Percentiles rank a stretch among this genome's conserved stretches.
These are phyloP conservation scores for Gorgonomyces haynaldii DNA, from an alignment of 192 early-diverging fungal genomes.

Conservation along the genomic window DNA sequence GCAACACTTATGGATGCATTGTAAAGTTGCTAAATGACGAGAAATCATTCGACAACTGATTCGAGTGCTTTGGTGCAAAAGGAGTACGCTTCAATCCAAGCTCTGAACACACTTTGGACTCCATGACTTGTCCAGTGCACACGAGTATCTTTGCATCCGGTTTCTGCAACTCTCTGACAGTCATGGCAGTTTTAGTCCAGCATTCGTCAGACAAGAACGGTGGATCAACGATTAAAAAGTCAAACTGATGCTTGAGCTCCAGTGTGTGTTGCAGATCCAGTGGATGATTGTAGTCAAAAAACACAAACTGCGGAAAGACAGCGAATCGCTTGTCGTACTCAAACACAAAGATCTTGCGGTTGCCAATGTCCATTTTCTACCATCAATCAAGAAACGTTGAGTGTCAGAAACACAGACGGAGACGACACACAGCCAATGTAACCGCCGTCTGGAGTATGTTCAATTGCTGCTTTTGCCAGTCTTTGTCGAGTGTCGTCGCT, in stretches of 20 bases:
- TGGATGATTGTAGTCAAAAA: slow-evolving; percentile 66
- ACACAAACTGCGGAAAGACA: slow-evolving; percentile 55
- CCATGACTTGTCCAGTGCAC: slow-evolving; percentile 53
- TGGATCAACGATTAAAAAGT: slow-evolving; percentile 66
- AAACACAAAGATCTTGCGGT: slow-evolving; percentile 33
- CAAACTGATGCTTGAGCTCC: slow-evolving; percentile 25
- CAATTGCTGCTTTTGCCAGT: slow-evolving; percentile 34
- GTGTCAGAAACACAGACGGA: slow-evolving; percentile 51
- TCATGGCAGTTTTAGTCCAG: slow-evolving; percentile 52
- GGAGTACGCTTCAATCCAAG: slow-evolving; percentile 40
- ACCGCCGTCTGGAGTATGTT: slow-evolving; percentile 24
- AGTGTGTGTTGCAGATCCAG: slow-evolving; percentile 22
- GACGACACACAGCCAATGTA: slow-evolving; percentile 47
- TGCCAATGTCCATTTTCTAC: slow-evolving; percentile 8
- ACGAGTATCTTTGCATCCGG: slow-evolving; percentile 35
- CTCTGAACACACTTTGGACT: slow-evolving; percentile 29
- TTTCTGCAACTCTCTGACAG: slow-evolving; percentile 26
- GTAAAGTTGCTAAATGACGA: slow-evolving; percentile 59
- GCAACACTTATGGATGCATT: no score
- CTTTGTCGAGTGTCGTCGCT: slow-evolving; percentile 33
- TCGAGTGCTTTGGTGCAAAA: slow-evolving; percentile 53
- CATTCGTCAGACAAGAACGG: slow-evolving; percentile 72
- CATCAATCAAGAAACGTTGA: slow-evolving; percentile 34
- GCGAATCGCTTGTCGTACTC: slow-evolving; percentile 66
- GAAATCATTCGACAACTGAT: slow-evolving; percentile 70